Evolutionary conservation across 2,329 filamentous ascomycete genomes (phyloP).

Genomic region (Fusarium mangiferae): DNA sequence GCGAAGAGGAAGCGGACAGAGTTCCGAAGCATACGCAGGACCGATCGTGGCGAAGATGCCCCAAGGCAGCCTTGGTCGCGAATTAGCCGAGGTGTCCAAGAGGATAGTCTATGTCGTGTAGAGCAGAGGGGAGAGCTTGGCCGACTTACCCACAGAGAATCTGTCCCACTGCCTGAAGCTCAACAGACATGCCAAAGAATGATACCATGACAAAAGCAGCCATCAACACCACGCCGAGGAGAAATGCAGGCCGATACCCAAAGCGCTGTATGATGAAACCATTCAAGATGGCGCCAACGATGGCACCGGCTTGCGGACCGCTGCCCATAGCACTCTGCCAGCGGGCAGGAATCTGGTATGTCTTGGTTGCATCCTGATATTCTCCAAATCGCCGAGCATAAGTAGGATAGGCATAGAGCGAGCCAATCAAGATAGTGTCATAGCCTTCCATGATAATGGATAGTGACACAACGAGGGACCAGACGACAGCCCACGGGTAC

Average conservation of each 20-base stretch:
- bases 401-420: not conserved
- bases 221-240: not conserved
- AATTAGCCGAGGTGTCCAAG: rapidly evolving
- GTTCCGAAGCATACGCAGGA: not conserved
- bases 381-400: not conserved
- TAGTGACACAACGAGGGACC: not conserved
- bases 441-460: not conserved
- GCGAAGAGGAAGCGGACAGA: not conserved
- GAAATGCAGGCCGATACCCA: not conserved
- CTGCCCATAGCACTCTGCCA: not conserved
- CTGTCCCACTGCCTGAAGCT: not conserved
- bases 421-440: not conserved
- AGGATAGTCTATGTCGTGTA: not conserved
- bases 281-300: not conserved
- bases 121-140: not conserved
- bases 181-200: not conserved
- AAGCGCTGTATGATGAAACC: not conserved
- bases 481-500: not conserved
- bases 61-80: not conserved
- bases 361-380: not conserved
- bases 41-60: not conserved
- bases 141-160: not conserved
- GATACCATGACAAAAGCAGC: not conserved
- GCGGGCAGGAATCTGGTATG: not conserved
- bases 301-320: not conserved